These are phyloP conservation scores for Agaricus sinodeliciosus DNA, from an alignment of 768 basidiomycete genomes.

Conservation along the genomic window DNA sequence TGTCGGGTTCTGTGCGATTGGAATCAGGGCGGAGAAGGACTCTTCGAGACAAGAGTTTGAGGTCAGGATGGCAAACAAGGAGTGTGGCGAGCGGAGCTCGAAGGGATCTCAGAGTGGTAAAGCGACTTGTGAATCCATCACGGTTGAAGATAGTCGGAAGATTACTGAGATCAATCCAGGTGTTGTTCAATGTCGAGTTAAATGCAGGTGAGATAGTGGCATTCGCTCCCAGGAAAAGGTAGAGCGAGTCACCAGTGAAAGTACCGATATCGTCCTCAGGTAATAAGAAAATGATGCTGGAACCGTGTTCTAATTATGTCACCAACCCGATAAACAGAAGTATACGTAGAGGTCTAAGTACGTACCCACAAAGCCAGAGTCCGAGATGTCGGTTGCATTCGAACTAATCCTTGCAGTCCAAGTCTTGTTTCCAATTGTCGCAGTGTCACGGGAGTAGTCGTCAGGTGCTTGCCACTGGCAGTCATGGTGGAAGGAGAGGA, in stretches of 20 bases:
- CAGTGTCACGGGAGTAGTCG: too few species aligned
- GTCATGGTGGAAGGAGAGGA: neutral
- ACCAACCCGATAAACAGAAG: neutral
- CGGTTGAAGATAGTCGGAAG: neutral
- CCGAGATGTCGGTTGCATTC: neutral
- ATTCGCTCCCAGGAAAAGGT: neutral
- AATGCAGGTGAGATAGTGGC: neutral
- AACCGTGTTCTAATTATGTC: neutral
- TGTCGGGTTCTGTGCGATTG: neutral
- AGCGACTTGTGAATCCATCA: neutral
- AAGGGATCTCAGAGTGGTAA: neutral
- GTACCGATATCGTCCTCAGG: neutral
- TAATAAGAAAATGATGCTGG: neutral
- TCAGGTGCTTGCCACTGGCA: constrained; percentile 5
- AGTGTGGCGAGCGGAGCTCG: constrained; percentile 1
- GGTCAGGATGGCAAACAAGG: neutral
- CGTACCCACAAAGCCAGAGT: neutral
- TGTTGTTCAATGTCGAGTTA: neutral
- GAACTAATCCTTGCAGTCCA: neutral
- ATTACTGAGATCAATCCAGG: neutral
- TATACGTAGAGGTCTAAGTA: neutral
- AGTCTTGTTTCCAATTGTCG: neutral
- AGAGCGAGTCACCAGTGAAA: neutral
- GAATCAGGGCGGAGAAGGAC: neutral
- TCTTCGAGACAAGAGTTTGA: neutral